A percentile compares a stretch with the other conserved stretches of the same genome.
phyloP scores from a whole-genome alignment of 192 early-diverging fungal species.

The Coemansia biformis region DNA sequence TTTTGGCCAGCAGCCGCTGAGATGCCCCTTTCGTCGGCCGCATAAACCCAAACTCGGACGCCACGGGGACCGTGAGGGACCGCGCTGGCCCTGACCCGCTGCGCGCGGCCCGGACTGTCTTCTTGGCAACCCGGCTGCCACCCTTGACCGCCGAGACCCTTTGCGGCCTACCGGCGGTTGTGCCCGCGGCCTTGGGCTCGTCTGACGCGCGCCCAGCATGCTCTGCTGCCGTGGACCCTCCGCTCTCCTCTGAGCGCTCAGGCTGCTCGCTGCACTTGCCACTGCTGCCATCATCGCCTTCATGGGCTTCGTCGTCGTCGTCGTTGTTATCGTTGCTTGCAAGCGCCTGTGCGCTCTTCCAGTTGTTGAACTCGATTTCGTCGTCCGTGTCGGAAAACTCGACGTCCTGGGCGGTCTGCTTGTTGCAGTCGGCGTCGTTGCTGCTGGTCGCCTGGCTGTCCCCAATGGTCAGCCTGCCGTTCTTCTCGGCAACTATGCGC shows the following conservation, averaged over 20 bases:
- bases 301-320: not conserved
- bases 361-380: conserved; percentile 41
- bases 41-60: conserved; percentile 36
- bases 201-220: not conserved
- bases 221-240: not conserved
- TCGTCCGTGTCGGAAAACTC: conserved; percentile 43
- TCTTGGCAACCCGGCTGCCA: conserved; percentile 2
- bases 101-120: not conserved
- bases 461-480: conserved; percentile 26
- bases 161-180: not conserved
- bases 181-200: not conserved
- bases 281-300: too few species aligned
- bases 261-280: too few species aligned
- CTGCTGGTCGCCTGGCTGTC: not conserved
- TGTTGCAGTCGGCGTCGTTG: not conserved
- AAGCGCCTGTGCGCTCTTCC: conserved; percentile 26
- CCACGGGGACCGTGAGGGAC: conserved; percentile 24
- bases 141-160: conserved; percentile 4
- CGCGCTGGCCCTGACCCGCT: conserved; percentile 1
- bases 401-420: conserved; percentile 6
- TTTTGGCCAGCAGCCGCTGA: conserved; percentile 28
- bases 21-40: conserved; percentile 36
- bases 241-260: not conserved
- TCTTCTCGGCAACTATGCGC: conserved; percentile 18
- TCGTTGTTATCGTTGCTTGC: conserved; percentile 1